These are phyloP conservation scores for Aspergillus alliaceus DNA, from an alignment of 2,329 filamentous ascomycete genomes.

Conservation along the genomic window DNA sequence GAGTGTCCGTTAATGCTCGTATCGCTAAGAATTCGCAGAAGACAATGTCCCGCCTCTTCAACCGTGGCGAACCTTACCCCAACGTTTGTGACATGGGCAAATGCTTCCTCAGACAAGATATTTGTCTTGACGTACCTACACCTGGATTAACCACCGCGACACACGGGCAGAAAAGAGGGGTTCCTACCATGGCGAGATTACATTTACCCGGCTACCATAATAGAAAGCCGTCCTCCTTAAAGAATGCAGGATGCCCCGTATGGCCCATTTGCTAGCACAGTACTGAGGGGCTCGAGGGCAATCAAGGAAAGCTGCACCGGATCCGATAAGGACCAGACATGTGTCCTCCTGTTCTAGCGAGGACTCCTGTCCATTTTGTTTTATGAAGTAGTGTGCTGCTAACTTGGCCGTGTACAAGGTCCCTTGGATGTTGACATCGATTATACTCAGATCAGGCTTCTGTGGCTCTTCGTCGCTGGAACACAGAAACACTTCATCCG, in stretches of 20 bases:
- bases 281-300: conserved; percentile 35
- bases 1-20: conserved; percentile 29
- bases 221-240: conserved; percentile 32
- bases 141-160: not conserved
- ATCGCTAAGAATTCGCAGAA: conserved; percentile 23
- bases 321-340: conserved; percentile 35
- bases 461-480: conserved; percentile 22
- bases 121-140: conserved; percentile 19
- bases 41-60: conserved; percentile 3
- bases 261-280: conserved; percentile 37
- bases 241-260: conserved; percentile 40
- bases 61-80: not conserved
- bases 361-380: conserved; percentile 25
- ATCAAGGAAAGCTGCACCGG: conserved; percentile 36
- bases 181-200: conserved; percentile 34
- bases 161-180: no score
- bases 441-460: conserved; percentile 33
- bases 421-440: conserved; percentile 45
- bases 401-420: conserved; percentile 50
- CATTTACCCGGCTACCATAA: conserved; percentile 37
- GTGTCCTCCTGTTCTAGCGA: conserved; percentile 25
- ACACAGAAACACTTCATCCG: conserved; percentile 29
- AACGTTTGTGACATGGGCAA: not conserved
- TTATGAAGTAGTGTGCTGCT: conserved; percentile 41
- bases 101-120: not conserved